Conservation (phyloP, 2,329 filamentous ascomycete genomes). For the Gaeumannomyces tritici region DNA sequence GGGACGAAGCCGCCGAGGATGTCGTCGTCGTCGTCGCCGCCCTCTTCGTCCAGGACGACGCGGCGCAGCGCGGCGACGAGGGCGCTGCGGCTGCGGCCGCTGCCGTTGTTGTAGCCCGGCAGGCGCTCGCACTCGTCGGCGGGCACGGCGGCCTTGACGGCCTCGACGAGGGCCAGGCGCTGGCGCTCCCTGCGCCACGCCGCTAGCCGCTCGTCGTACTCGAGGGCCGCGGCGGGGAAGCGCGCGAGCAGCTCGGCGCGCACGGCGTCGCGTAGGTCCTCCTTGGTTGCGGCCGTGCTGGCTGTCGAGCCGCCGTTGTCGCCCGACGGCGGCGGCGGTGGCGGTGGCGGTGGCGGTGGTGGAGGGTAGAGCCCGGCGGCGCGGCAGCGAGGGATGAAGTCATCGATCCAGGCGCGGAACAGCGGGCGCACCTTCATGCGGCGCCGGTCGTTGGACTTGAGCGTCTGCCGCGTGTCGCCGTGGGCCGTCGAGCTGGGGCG, state of each 20-base stretch:
- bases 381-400: conserved; percentile 48
- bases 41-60: conserved; percentile 37
- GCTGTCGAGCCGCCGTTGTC: conserved; percentile 7
- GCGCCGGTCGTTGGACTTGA: conserved; percentile 46
- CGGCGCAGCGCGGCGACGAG: conserved; percentile 34
- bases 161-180: conserved; percentile 24
- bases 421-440: conserved; percentile 44
- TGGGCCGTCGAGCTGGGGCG: not conserved
- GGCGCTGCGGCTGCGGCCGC: conserved; percentile 24
- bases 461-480: not conserved
- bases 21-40: not conserved
- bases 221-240: conserved; percentile 33
- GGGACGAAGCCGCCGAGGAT: not conserved
- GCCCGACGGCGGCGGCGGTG: not conserved
- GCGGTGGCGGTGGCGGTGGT: not conserved
- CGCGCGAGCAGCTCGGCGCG: conserved; percentile 40
- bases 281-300: not conserved
- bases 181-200: conserved; percentile 32
- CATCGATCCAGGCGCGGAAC: conserved; percentile 51
- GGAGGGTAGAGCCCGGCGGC: conserved; percentile 24
- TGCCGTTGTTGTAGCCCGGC: conserved; percentile 11
- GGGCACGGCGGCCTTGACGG: conserved; percentile 15
- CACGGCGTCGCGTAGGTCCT: conserved; percentile 31
- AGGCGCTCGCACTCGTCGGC: conserved; percentile 9
- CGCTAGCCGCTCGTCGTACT: conserved; percentile 32